A percentile compares a stretch with the other conserved stretches of the same genome.
phyloP scores from a whole-genome alignment of 768 basidiomycete genomes.

The Psilocybe azurescens region DNA sequence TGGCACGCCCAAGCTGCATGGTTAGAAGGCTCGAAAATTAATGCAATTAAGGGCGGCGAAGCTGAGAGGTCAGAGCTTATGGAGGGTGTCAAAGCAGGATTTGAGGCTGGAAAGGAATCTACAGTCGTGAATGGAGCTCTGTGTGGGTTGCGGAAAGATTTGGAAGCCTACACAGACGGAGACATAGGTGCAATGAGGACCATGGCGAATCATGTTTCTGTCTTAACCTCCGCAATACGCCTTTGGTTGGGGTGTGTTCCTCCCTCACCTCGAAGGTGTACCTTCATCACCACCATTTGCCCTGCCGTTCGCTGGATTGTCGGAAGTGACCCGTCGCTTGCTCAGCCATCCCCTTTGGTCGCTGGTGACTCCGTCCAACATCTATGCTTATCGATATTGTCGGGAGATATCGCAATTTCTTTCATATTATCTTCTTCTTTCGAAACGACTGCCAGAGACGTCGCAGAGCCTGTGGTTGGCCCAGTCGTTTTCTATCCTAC shows the following conservation, averaged over 20 bases:
- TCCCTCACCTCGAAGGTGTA: constrained; percentile 39
- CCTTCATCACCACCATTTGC: constrained; percentile 60
- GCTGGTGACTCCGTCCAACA: constrained; percentile 24
- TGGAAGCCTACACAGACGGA: constrained; percentile 26
- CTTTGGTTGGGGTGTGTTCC: constrained; percentile 71
- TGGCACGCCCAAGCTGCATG: constrained; percentile 68
- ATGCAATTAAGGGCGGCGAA: constrained; percentile 70
- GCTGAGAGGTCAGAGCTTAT: constrained; percentile 56
- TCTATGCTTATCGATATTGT: constrained; percentile 38
- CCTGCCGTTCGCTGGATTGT: constrained; percentile 63
- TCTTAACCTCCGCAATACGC: constrained; percentile 56
- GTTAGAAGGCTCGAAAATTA: constrained; percentile 79
- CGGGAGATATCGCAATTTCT: constrained; percentile 65
- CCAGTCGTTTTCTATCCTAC: constrained; percentile 63
- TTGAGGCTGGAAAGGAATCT: constrained; percentile 43
- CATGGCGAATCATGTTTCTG: constrained; percentile 39
- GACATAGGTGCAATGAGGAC: constrained; percentile 26
- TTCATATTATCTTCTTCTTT: constrained; percentile 59
- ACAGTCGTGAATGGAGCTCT: constrained; percentile 42
- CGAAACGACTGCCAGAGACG: constrained; percentile 58
- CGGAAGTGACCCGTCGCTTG: constrained; percentile 54
- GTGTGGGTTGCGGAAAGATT: constrained; percentile 34
- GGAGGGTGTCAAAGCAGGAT: constrained; percentile 40
- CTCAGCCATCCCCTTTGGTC: constrained; percentile 60
- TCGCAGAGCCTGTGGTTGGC: constrained; percentile 67